Conservation (phyloP, 2,329 filamentous ascomycete species). For the Bipolaris victoriae region DNA sequence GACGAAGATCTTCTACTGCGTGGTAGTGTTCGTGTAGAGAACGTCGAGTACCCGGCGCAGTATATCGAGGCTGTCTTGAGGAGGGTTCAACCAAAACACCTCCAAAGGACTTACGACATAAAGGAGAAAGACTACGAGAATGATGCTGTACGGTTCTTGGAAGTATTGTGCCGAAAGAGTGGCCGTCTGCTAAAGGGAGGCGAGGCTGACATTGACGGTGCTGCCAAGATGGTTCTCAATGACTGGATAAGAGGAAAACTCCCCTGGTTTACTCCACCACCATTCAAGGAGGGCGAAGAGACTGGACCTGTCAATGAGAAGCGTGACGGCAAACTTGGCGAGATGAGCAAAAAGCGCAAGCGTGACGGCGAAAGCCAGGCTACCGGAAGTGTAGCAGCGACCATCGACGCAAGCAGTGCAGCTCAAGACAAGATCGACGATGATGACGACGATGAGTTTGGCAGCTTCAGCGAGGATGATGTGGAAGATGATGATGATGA, state of each 20-base stretch:
- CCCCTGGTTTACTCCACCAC: conserved; percentile 91
- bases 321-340: conserved; percentile 77
- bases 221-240: conserved; percentile 95
- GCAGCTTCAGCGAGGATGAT: conserved; percentile 41
- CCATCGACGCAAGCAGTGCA: conserved; percentile 19
- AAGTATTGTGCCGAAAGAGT: conserved; percentile 83
- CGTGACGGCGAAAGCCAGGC: conserved; percentile 51
- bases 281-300: conserved; percentile 53
- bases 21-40: conserved; percentile 92
- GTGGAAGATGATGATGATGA: conserved; percentile 23
- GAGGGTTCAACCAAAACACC: conserved; percentile 82
- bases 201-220: conserved; percentile 93
- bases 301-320: conserved; percentile 57
- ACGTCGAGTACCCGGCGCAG: conserved; percentile 94
- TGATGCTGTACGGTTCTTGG: conserved; percentile 81
- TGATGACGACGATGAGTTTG: conserved; percentile 40
- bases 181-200: conserved; percentile 87
- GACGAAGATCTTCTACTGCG: conserved; percentile 87
- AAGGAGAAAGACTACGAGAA: conserved; percentile 75
- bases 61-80: conserved; percentile 85
- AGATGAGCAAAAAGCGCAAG: conserved; percentile 82
- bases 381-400: conserved; percentile 29
- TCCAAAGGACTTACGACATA: conserved; percentile 92
- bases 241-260: conserved; percentile 95
- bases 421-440: conserved; percentile 25